Base-by-base conservation (phyloP, 2,329 filamentous ascomycete genomes). In the Rosellinia necatrix region DNA sequence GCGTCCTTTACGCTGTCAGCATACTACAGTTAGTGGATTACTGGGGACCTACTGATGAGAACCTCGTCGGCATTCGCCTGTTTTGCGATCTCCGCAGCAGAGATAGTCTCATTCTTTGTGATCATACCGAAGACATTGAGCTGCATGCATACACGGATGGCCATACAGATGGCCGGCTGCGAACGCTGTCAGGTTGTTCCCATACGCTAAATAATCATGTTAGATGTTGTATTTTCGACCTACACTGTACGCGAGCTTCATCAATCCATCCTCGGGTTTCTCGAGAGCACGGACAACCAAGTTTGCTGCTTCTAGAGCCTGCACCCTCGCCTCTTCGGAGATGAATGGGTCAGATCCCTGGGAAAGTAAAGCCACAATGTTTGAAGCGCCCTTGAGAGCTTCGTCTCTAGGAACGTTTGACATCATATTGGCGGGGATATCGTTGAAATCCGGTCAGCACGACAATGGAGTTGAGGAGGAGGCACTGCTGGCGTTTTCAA, bases 261-360 rank as follows among this genome's bases (percentile, higher is more conserved):
- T 49, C 15, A 55, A 15, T 13, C 52, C 53, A 17, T 55, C 53
- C 12, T 55, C 52, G n/a, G 52, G 52, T n/a, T 49, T 55, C 32
- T 55, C 53, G 3, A 55, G 40, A 25, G 34, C 25, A 25, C n/a
- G 30, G 10, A 44, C n/a, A 30, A 55, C 13, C 3, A 22, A 15
- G 21, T 50, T 44, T 12, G 46, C 46, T 19, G 38, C 38, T 49
- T 50, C 15, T 25, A 55, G 15, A 37, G 40, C 44, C 17, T 32
- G n/a, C 12, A 50, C 53, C 44, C 53, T 37, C 10, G 17, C 46
- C 24, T 49, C 38, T 27, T 55, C 53, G 6, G 40, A 49, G 50
- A 53, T 32, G 34, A 25, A 38, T 32, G 41, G 34, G 19, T 42
- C 42, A n/a, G 42, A 47, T 27, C 34, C 42, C 42, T 53, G 41